These are phyloP conservation scores for Ochetophila trinervis DNA, from an alignment of 306 rosid species.

Conservation along the genomic window DNA sequence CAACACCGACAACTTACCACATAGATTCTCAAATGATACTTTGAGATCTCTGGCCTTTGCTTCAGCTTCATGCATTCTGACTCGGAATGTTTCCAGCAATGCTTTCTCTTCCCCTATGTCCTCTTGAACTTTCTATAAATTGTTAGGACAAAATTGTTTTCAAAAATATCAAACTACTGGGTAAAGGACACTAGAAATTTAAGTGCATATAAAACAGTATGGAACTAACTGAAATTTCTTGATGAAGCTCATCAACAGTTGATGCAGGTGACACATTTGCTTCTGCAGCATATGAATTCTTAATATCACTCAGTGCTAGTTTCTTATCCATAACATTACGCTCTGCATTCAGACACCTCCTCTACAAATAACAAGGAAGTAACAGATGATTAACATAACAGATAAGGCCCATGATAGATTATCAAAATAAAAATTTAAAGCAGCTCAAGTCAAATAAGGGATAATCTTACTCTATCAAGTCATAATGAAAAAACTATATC, in stretches of 20 bases:
- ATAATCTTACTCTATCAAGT: not conserved
- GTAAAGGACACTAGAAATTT: constrained; percentile 13
- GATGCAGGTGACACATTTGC: constrained; percentile 49
- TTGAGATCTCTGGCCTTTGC: constrained; percentile 48
- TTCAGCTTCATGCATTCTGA: constrained; percentile 49
- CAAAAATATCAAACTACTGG: not conserved
- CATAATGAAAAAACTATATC: too few relatives aligned
- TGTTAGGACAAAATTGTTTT: constrained; percentile 8
- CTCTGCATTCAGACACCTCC: constrained; percentile 40
- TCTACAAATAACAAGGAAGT: constrained; percentile 38
- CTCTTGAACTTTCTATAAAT: constrained; percentile 47
- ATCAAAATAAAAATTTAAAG: not conserved
- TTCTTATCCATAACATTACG: constrained; percentile 43
- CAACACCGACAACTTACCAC: constrained; percentile 42
- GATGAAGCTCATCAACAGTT: constrained; percentile 63
- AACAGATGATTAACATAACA: constrained; percentile 12
- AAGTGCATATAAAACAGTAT: constrained; percentile 4
- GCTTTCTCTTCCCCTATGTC: constrained; percentile 39
- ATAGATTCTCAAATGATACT: constrained; percentile 56
- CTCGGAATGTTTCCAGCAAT: constrained; percentile 37
- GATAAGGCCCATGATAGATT: not conserved
- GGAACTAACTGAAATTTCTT: constrained; percentile 69
- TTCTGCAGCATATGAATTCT: constrained; percentile 41
- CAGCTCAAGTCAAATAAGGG: not conserved
- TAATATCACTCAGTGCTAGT: constrained; percentile 45